Conservation (phyloP, 2,329 filamentous ascomycete genomes). For the Epichloe uncinata region DNA sequence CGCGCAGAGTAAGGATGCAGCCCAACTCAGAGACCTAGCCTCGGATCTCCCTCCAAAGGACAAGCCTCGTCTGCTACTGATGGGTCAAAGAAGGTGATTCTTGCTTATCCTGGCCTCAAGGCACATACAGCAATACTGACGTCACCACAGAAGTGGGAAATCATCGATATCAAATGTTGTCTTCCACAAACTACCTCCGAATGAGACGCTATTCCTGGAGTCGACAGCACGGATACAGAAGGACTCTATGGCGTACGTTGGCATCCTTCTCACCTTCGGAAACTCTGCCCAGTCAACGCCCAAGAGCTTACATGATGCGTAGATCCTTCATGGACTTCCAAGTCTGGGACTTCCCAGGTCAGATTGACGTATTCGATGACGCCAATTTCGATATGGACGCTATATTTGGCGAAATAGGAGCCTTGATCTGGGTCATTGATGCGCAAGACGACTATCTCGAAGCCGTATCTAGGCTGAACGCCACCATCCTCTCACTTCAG, state of each 20-base stretch:
- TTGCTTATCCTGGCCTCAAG: background rate
- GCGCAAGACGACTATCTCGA: slow-evolving; percentile 97
- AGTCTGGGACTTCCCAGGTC: slow-evolving; percentile 93
- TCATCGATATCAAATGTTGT: slow-evolving; percentile 97
- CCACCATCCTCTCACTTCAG: slow-evolving; percentile 80
- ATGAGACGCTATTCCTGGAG: slow-evolving; percentile 89
- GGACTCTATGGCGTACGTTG: slow-evolving; percentile 78
- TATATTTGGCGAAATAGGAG: slow-evolving; percentile 88
- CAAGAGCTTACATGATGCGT: slow-evolving; percentile 3
- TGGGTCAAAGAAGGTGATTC: slow-evolving; percentile 82
- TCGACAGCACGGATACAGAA: slow-evolving; percentile 91
- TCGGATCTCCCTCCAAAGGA: slow-evolving; percentile 38
- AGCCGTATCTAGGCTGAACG: slow-evolving; percentile 73
- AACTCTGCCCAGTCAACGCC: slow-evolving; percentile 9
- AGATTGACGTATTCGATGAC: slow-evolving; percentile 80
- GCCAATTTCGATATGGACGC: slow-evolving; percentile 81
- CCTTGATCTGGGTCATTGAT: slow-evolving; percentile 96
- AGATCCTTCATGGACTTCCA: slow-evolving; percentile 99
- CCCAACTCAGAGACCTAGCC: slow-evolving; percentile 30
- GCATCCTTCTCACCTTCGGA: background rate
- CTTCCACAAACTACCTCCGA: slow-evolving; percentile 95
- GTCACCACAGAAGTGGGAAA: slow-evolving; percentile 66
- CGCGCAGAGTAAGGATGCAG: slow-evolving; percentile 35
- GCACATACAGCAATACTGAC: background rate
- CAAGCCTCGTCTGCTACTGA: slow-evolving; percentile 79